Evolutionary conservation across 306 rosid genomes (phyloP).

Genomic region (Quercus aquifolioides): DNA sequence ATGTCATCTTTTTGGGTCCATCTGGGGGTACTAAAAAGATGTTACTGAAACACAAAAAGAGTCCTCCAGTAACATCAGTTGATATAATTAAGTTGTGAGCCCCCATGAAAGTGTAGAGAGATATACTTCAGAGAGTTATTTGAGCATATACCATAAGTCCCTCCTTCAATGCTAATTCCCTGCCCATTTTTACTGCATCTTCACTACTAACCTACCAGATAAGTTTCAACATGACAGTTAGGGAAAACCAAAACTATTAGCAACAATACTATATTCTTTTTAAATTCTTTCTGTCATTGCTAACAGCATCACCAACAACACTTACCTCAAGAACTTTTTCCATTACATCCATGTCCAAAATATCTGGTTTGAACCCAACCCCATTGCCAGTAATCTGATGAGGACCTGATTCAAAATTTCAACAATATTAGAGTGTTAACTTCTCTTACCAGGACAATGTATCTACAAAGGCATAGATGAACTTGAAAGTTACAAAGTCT

Average conservation of each 20-base stretch:
- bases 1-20: not conserved
- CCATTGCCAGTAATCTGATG: slow-evolving; percentile 89
- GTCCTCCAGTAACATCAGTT: not conserved
- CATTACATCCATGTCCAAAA: slow-evolving; percentile 93
- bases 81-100: not conserved
- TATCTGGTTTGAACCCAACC: slow-evolving; percentile 94
- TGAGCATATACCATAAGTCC: slow-evolving; percentile 76
- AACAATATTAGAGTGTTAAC: slow-evolving; percentile 16
- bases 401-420: slow-evolving; percentile 61
- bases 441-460: not conserved
- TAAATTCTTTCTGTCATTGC: not conserved
- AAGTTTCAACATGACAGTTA: slow-evolving; percentile 18
- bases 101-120: not conserved
- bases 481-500: not conserved
- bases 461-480: not conserved
- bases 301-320: not conserved
- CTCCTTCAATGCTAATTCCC: slow-evolving; percentile 81
- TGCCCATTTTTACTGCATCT: slow-evolving; percentile 90
- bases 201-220: slow-evolving; percentile 78
- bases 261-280: slow-evolving; percentile 1
- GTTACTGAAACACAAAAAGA: not conserved
- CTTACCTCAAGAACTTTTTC: slow-evolving; percentile 89
- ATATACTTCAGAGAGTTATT: not conserved
- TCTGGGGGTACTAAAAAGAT: not conserved
- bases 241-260: slow-evolving; percentile 6